These are phyloP conservation scores for Roridomyces roridus DNA, from an alignment of 768 basidiomycete genomes.

Conservation along the genomic window DNA sequence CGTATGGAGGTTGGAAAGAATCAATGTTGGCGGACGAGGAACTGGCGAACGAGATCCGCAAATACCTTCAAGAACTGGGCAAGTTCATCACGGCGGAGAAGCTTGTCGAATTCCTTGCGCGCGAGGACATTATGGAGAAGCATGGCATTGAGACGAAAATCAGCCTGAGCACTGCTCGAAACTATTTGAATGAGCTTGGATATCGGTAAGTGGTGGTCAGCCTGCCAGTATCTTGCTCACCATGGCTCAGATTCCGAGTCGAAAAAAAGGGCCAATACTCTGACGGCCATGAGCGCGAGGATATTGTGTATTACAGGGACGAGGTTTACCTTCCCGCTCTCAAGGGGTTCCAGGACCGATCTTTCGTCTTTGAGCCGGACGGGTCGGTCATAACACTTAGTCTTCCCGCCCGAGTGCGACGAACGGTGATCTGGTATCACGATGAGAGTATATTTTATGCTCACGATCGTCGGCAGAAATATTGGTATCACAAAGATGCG, in stretches of 20 bases:
- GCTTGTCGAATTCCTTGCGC: constrained; percentile 24
- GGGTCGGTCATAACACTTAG: not conserved
- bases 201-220: constrained; percentile 22
- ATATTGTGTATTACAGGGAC: constrained; percentile 35
- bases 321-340: constrained; percentile 27
- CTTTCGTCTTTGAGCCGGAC: constrained; percentile 7
- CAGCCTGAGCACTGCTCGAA: constrained; percentile 26
- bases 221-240: not conserved
- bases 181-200: constrained; percentile 30
- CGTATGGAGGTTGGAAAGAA: constrained; percentile 11
- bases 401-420: not conserved
- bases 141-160: constrained; percentile 26
- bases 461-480: constrained; percentile 32
- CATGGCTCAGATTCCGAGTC: not conserved
- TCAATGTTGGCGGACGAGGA: constrained; percentile 27
- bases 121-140: constrained; percentile 13
- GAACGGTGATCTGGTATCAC: constrained; percentile 30
- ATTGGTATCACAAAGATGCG: constrained; percentile 32
- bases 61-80: not conserved
- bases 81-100: constrained; percentile 30
- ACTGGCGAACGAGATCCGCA: constrained; percentile 4
- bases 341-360: constrained; percentile 10
- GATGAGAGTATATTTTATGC: constrained; percentile 44
- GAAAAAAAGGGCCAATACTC: constrained; percentile 31
- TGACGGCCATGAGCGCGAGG: constrained; percentile 35